phyloP scores from a whole-genome alignment of 2,329 filamentous ascomycete genomes.

The Diaporthe sp. region DNA sequence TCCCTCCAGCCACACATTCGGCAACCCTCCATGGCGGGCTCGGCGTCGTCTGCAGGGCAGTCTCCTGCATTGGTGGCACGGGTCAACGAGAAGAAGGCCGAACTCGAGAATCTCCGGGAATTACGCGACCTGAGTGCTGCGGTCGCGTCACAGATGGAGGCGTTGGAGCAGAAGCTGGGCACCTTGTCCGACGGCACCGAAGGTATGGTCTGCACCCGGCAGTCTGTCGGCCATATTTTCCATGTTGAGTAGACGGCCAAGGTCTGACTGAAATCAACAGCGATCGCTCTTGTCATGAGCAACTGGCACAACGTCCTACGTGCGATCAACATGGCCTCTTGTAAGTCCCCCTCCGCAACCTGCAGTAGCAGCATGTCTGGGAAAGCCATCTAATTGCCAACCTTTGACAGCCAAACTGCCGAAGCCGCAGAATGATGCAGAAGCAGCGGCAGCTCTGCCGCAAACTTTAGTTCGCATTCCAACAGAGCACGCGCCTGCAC shows the following conservation, averaged over 20 bases:
- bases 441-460: conserved; percentile 72
- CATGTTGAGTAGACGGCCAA: conserved; percentile 18
- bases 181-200: conserved; percentile 87
- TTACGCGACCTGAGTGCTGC: conserved; percentile 83
- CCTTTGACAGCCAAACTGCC: conserved; percentile 74
- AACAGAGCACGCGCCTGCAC: conserved; percentile 78
- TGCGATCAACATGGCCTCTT: conserved; percentile 88
- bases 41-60: conserved; percentile 64
- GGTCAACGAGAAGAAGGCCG: conserved; percentile 87
- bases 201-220: conserved; percentile 60
- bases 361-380: conserved; percentile 30
- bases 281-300: conserved; percentile 84
- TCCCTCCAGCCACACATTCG: conserved; percentile 74
- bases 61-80: conserved; percentile 79
- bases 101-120: conserved; percentile 83
- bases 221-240: neutral
- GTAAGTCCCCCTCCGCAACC: conserved; percentile 60
- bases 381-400: neutral
- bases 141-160: conserved; percentile 85
- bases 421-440: conserved; percentile 63
- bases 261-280: conserved; percentile 56
- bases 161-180: conserved; percentile 80
- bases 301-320: conserved; percentile 91
- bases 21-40: conserved; percentile 65
- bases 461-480: conserved; percentile 89